Conservation (phyloP, 2,329 filamentous ascomycete genomes). For the Hypoxylon sp. region DNA sequence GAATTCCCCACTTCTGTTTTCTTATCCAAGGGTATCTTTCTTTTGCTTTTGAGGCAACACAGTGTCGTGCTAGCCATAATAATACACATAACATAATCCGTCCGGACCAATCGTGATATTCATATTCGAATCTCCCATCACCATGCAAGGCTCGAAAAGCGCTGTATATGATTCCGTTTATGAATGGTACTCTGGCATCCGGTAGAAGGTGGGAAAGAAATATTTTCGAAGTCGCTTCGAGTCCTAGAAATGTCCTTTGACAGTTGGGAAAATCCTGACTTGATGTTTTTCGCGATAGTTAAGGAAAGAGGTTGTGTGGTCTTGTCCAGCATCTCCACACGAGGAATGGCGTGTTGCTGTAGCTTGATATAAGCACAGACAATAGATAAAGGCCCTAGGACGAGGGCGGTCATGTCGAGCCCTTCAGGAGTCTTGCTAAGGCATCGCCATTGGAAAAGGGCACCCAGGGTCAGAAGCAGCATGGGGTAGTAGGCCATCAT, state of each 20-base stretch:
- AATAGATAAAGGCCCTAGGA: conserved; percentile 5
- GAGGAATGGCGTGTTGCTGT: conserved; percentile 13
- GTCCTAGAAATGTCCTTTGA: conserved; percentile 12
- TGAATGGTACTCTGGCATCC: background rate
- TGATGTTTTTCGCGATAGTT: conserved; percentile 14
- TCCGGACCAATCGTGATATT: background rate
- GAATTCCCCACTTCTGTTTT: conserved; percentile 7
- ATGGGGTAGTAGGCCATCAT: background rate
- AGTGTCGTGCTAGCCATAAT: conserved; percentile 3
- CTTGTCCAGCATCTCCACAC: conserved; percentile 21
- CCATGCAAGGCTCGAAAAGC: conserved; percentile 12
- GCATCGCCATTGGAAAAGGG: background rate
- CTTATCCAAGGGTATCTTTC: conserved; percentile 33
- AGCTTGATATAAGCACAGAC: conserved; percentile 6
- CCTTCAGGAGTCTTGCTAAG: background rate
- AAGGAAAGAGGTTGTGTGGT: conserved; percentile 33
- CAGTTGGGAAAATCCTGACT: conserved; percentile 15
- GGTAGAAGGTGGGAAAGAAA: conserved; percentile 1
- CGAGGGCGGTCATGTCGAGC: background rate
- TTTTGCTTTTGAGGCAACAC: conserved; percentile 4
- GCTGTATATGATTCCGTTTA: conserved; percentile 1
- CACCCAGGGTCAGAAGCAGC: background rate
- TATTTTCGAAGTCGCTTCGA: conserved; percentile 8
- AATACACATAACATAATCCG: conserved; percentile 10
- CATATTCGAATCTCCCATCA: background rate